Percentiles rank a stretch among this genome's conserved stretches.
Conservation (phyloP, 2,329 filamentous ascomycete genomes). For the Mycosphaerella sp. region DNA sequence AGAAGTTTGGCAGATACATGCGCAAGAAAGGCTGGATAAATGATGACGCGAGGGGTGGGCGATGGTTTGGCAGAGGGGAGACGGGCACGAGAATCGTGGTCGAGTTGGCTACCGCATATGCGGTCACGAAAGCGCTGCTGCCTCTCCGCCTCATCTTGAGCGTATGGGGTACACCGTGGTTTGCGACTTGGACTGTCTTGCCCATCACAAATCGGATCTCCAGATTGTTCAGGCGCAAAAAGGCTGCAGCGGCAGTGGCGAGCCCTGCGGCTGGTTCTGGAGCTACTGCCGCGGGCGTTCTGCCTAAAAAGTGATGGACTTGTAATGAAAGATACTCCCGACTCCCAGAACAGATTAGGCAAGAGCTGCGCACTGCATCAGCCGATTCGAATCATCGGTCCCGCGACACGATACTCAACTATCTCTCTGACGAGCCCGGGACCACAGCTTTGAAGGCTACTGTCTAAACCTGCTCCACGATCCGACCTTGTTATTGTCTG, state of each 20-base stretch:
- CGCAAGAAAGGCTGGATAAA: slow-evolving; percentile 75
- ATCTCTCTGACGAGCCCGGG: too few species aligned
- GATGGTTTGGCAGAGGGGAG: slow-evolving; percentile 37
- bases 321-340: too few species aligned
- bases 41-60: slow-evolving; percentile 27
- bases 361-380: too few species aligned
- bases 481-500: too few species aligned
- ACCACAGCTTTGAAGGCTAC: too few species aligned
- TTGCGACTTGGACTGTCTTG: slow-evolving; percentile 61
- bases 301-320: slow-evolving; percentile 23
- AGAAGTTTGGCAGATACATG: slow-evolving; percentile 71
- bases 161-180: slow-evolving; percentile 88
- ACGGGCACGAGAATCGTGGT: slow-evolving; percentile 50
- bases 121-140: slow-evolving; percentile 77
- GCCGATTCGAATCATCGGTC: too few species aligned
- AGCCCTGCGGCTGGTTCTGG: slow-evolving; percentile 31
- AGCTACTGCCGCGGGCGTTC: slow-evolving; percentile 30
- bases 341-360: too few species aligned
- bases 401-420: too few species aligned
- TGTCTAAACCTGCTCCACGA: too few species aligned
- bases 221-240: slow-evolving; percentile 34
- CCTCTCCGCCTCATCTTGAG: slow-evolving; percentile 70
- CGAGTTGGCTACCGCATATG: slow-evolving; percentile 79
- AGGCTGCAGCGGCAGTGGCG: slow-evolving; percentile 1
- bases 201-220: slow-evolving; percentile 40